Base-by-base conservation (phyloP, 2,329 filamentous ascomycete genomes). In the Colletotrichum higginsianum region DNA sequence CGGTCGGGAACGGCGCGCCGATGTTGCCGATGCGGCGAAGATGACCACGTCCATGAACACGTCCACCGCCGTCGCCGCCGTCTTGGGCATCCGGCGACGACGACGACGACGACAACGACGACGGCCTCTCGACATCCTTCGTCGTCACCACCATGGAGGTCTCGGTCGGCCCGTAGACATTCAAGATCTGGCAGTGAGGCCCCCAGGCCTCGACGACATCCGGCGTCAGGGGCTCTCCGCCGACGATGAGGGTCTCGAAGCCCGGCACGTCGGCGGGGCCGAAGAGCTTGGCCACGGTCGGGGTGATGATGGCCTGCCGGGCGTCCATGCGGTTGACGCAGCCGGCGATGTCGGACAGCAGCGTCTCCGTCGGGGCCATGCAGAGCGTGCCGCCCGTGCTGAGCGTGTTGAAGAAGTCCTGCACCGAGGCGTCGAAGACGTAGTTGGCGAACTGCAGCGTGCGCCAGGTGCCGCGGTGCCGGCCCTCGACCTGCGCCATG, bases 101-200 rank as follows among this genome's bases (percentile, higher is more conserved):
- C 26, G 4, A 26, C 3, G 26, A 26, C 26, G 26, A 26, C 23
- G 4, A 26, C 3, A 4, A 26, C 26, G 26, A 26, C 23, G 23
- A 26, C 23, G 2, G 26, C 26, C 26, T 1, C 26, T 26, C 26
- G 26, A 71, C 26, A 8, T 72, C 53, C 46, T 71, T 67, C 6
- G 67, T 72, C 26, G 26, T 26, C 26, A 73, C 73, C 9, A 70
- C 68, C 56, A 72, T 74, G 16, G 60, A 64, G 0, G 68, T 74
- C 56, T 74, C 75, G 1, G 75, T 71, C 3, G 75, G 75, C 1
- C 75, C 75, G 49, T 75, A 76, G 18, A 61, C 71, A 13, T 76
- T 76, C 40, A 76, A 53, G 16, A 76, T 35, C 3, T 63, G 57
- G 30, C 67, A 53, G 21, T 66, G 50, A 11, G 62, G 64, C n/a